phyloP scores from a whole-genome alignment of 2,329 filamentous ascomycete genomes.

The Aaosphaeria pasadenensis region DNA sequence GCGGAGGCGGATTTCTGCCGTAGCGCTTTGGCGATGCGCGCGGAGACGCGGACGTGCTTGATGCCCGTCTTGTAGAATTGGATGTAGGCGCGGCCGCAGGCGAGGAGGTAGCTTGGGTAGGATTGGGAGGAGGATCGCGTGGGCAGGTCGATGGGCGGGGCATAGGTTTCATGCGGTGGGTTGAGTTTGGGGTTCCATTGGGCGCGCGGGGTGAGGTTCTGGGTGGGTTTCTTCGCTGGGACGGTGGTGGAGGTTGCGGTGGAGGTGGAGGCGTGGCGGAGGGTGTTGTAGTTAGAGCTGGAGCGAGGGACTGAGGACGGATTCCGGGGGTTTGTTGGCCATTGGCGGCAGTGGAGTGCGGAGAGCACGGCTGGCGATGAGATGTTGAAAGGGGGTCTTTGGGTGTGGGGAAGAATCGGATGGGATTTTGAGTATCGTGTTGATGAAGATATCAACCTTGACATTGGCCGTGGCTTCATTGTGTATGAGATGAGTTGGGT shows the following conservation, averaged over 20 bases:
- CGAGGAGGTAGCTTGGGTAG: conserved; percentile 54
- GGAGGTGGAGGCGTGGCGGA: conserved; percentile 1
- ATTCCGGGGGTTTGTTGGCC: background rate
- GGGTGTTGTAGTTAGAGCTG: background rate
- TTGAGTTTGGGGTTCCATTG: conserved; percentile 51
- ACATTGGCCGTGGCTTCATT: background rate
- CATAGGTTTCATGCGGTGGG: conserved; percentile 69
- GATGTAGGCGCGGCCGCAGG: conserved; percentile 71
- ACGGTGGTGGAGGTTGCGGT: conserved; percentile 1
- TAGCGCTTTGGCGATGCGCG: conserved; percentile 42
- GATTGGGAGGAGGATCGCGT: conserved; percentile 47
- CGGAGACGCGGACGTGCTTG: conserved; percentile 69
- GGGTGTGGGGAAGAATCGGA: too few species aligned
- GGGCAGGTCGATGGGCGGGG: conserved; percentile 66
- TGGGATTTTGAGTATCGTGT: background rate
- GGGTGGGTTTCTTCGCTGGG: background rate
- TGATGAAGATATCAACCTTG: background rate
- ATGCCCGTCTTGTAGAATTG: conserved; percentile 86
- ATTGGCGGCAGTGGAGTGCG: conserved; percentile 7
- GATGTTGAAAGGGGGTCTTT: background rate
- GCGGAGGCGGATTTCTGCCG: conserved; percentile 34
- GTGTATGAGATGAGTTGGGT: background rate
- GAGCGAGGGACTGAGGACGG: background rate
- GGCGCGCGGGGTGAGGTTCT: background rate
- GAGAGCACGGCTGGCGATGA: conserved; percentile 1